These are phyloP conservation scores for Boechera stricta DNA, from an alignment of 345 rosid species.

Conservation along the genomic window DNA sequence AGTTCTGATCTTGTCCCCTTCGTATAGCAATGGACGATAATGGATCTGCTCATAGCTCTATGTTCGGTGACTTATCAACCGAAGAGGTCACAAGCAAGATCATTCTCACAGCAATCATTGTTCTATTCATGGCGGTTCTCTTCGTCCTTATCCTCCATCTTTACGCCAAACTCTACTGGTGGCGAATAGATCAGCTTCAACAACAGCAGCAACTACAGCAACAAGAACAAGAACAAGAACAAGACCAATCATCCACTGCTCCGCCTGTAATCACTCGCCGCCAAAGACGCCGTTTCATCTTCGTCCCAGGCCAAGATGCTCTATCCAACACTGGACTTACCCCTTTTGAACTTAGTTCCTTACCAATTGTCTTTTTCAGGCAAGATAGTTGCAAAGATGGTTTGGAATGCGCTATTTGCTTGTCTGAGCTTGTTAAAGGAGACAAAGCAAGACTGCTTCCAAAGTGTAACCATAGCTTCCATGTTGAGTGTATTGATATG, in stretches of 20 bases:
- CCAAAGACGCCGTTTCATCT: constrained; percentile 61
- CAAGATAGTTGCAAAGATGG: constrained; percentile 65
- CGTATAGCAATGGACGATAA: constrained; percentile 52
- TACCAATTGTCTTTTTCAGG: constrained; percentile 64
- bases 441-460: constrained; percentile 82
- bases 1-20: constrained; percentile 5
- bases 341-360: constrained; percentile 55
- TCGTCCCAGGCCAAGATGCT: constrained; percentile 67
- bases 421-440: constrained; percentile 75
- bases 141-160: constrained; percentile 78
- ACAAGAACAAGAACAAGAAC: constrained; percentile 13
- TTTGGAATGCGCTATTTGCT: constrained; percentile 82
- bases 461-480: constrained; percentile 84
- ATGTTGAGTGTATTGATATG: constrained; percentile 93
- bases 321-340: constrained; percentile 58
- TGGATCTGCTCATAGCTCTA: constrained; percentile 37
- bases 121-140: constrained; percentile 66
- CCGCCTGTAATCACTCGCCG: constrained; percentile 50
- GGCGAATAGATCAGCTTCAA: constrained; percentile 65
- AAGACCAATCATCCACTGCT: constrained; percentile 24
- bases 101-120: constrained; percentile 65
- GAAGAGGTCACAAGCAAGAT: constrained; percentile 69
- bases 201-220: constrained; percentile 35
- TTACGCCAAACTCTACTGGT: constrained; percentile 91
- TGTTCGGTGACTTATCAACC: constrained; percentile 48